Conservation (phyloP, 352 stramenopile species). For the Aphanomyces euteiches region DNA sequence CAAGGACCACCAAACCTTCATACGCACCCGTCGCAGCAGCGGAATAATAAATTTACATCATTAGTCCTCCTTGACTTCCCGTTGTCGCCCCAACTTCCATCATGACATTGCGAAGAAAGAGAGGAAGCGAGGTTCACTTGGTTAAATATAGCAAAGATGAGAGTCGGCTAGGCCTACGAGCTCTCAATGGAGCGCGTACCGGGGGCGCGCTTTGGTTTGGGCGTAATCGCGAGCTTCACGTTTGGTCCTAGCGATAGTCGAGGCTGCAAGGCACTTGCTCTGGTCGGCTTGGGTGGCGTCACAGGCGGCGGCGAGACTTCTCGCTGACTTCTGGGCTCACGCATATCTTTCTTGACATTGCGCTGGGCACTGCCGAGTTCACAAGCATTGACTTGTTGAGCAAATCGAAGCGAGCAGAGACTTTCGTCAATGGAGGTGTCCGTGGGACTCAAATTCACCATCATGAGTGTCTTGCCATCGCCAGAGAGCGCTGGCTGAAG, state of each 20-base stretch:
- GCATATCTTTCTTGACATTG: constrained; percentile 59
- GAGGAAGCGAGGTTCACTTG: too few relatives aligned
- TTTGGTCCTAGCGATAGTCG: background rate
- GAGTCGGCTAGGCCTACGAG: too few relatives aligned
- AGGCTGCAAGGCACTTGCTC: background rate
- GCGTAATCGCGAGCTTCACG: background rate
- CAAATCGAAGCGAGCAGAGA: constrained; percentile 98
- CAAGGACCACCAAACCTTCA: too few relatives aligned
- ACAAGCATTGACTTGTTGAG: constrained; percentile 95
- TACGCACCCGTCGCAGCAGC: too few relatives aligned
- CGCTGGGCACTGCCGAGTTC: constrained; percentile 93
- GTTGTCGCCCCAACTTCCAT: too few relatives aligned
- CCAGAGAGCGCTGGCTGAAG: constrained; percentile 97
- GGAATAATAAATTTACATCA: too few relatives aligned
- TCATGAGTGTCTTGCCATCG: constrained; percentile 99
- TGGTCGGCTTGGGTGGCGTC: background rate
- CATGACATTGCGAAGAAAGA: too few relatives aligned
- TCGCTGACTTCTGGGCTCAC: background rate
- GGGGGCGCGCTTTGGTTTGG: background rate
- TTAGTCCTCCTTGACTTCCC: too few relatives aligned
- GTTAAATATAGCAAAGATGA: too few relatives aligned
- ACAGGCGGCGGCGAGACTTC: background rate
- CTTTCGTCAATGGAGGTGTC: constrained; percentile 93
- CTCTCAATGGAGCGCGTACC: background rate
- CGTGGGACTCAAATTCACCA: constrained; percentile 98